These are phyloP conservation scores for Phaeosphaeria sp. DNA, from an alignment of 2,329 filamentous ascomycete species.

Conservation along the genomic window DNA sequence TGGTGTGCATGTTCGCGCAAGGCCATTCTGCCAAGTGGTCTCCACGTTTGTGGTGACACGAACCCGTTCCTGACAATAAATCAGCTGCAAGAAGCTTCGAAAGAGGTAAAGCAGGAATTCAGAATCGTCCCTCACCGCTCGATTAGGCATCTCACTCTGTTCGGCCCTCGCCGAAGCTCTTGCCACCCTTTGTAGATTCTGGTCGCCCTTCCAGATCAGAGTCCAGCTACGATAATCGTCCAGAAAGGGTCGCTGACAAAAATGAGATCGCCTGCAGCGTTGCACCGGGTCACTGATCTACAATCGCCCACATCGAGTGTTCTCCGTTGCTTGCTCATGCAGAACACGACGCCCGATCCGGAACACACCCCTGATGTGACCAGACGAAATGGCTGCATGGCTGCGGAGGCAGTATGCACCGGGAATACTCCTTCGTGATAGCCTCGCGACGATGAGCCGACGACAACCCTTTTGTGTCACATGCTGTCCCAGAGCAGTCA, in stretches of 20 bases:
- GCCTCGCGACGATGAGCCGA: background rate
- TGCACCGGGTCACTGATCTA: background rate
- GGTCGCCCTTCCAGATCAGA: background rate
- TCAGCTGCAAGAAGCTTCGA: slow-evolving; percentile 25
- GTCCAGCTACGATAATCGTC: background rate
- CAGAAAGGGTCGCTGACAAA: background rate
- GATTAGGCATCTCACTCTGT: background rate
- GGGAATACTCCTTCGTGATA: background rate
- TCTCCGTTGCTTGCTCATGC: background rate
- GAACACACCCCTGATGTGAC: background rate
- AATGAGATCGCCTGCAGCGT: background rate
- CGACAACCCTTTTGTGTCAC: background rate
- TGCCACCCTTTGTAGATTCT: slow-evolving; percentile 3
- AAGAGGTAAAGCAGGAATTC: slow-evolving; percentile 24
- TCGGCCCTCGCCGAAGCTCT: slow-evolving; percentile 5
- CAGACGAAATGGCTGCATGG: background rate
- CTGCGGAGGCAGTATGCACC: background rate
- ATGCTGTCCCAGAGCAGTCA: background rate
- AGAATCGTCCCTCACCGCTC: slow-evolving; percentile 2
- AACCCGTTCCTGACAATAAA: slow-evolving; percentile 19
- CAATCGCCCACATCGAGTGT: background rate
- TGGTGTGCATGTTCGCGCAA: slow-evolving; percentile 17
- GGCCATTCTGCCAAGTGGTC: slow-evolving; percentile 14
- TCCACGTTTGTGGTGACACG: slow-evolving; percentile 34
- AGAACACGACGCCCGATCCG: background rate